phyloP scores from a whole-genome alignment of 2,329 filamentous ascomycete genomes.

The Fusarium armeniacum region DNA sequence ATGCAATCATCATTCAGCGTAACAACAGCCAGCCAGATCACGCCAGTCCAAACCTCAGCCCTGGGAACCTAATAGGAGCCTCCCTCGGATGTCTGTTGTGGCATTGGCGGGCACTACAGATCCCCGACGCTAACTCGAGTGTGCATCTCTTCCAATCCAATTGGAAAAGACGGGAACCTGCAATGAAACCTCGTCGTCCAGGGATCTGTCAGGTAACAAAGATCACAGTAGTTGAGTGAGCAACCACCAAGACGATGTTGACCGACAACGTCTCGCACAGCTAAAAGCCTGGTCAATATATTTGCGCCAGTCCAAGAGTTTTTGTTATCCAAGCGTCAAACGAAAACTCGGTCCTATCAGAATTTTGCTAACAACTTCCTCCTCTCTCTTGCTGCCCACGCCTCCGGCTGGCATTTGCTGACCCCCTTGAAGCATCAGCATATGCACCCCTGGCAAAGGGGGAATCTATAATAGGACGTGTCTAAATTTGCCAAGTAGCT shows the following conservation, averaged over 20 bases:
- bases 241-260: not conserved
- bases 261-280: not conserved
- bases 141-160: not conserved
- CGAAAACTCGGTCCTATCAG: conserved; percentile 10
- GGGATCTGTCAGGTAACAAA: conserved; percentile 7
- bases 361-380: conserved; percentile 27
- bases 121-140: conserved; percentile 31
- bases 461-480: conserved; percentile 32
- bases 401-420: conserved; percentile 43
- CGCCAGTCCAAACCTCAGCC: conserved; percentile 28
- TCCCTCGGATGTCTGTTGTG: conserved; percentile 34
- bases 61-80: conserved; percentile 32
- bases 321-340: conserved; percentile 1
- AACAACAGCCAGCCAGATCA: conserved; percentile 4
- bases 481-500: conserved; percentile 41
- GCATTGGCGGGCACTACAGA: conserved; percentile 34
- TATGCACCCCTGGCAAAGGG: conserved; percentile 45
- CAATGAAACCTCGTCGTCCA: conserved; percentile 32
- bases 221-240: conserved; percentile 2
- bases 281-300: conserved; percentile 4
- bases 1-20: conserved; percentile 12
- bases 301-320: conserved; percentile 1
- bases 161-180: conserved; percentile 23
- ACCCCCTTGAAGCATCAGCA: conserved; percentile 42
- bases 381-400: conserved; percentile 20